phyloP scores from a whole-genome alignment of 164 flowering plant species.

The Berberis vulgaris region DNA sequence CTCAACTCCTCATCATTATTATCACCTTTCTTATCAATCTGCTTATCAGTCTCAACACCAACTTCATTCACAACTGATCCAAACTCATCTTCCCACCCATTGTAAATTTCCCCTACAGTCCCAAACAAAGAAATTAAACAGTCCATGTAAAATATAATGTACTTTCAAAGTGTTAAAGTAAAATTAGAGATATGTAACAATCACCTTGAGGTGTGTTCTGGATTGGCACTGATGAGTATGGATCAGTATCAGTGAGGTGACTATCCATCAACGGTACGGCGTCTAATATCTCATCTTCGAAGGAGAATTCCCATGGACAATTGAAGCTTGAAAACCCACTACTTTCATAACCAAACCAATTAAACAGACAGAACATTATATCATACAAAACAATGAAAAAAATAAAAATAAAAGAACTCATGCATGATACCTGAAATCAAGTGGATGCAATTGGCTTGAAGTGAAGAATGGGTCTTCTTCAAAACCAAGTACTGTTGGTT shows the following conservation, averaged over 20 bases:
- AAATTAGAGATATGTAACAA: not conserved
- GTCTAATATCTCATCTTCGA: constrained; percentile 12
- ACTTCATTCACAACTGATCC: constrained; percentile 2
- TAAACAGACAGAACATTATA: not conserved
- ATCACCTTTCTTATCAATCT: not conserved
- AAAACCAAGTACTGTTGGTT: not conserved
- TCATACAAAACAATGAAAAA: not conserved
- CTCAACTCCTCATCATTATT: not conserved
- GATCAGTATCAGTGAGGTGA: constrained; percentile 18
- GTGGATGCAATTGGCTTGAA: constrained; percentile 8
- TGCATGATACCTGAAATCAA: constrained; percentile 15
- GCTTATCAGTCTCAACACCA: constrained; percentile 7
- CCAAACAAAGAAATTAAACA: not conserved
- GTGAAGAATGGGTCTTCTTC: constrained; percentile 18
- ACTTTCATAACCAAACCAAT: constrained; percentile 2
- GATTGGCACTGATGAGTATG: constrained; percentile 16
- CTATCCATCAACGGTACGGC: constrained; percentile 19
- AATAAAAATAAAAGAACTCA: not conserved
- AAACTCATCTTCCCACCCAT: constrained; percentile 4
- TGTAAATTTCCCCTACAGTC: constrained; percentile 7
- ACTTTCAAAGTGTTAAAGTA: not conserved
- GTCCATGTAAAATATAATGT: too few species aligned
- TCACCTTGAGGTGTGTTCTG: constrained; percentile 16
- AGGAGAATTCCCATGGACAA: constrained; percentile 19
- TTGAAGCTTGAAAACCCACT: constrained; percentile 15